Evolutionary conservation across 2,329 filamentous ascomycete species (phyloP), one percentile per base, ranked within the genome.

Genomic region (Pyrenophora seminiperda): DNA sequence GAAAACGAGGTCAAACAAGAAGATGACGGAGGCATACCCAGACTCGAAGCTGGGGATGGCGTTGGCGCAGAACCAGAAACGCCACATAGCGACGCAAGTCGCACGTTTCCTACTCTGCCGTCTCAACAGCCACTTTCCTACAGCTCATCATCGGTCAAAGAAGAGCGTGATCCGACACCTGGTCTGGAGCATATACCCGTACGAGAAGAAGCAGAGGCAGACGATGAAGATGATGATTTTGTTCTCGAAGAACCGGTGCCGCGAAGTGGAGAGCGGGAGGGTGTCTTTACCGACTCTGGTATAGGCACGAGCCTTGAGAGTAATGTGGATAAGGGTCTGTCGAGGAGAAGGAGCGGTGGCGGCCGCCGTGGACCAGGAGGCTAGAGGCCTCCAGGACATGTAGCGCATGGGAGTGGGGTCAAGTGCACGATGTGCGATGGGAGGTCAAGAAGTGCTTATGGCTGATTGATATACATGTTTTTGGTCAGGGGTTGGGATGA

Each of bases 241-340:
- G 67, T 79, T 32, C 56, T 77, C 1, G 75, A 74, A 27, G 65
- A 67, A 32, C 53, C 66, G 5, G 41, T 56, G 19, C 52, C 53
- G 5, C 41, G 46, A 22, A 20, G 33, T 4, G 22, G 42, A 11
- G 54, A 58, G 40, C 41, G 42, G 7, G 54, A 52, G 13, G 50
- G 41, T 3, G 46, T 43, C 6, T 63, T 67, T 38, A 65, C 61
- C 6, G 74, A 80, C 54, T 78, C 76, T 2, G 78, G 78, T 1
- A 67, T 80, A 41, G 78, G 78, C 0, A 80, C 78, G 5, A 79
- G 77, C 49, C 56, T 80, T 61, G 77, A 79, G 33, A 62, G 57
- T 33, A 55, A 59, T 2, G 27, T 61, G 42, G 59, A 59, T 40
- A 57, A 55, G 48, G 41, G 52, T 1, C 27, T 56, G 11, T 43